A percentile compares a stretch with the other conserved stretches of the same genome.
Evolutionary conservation across 371 early-diverging fungal species (phyloP).

Genomic region (Mortierella sp.): DNA sequence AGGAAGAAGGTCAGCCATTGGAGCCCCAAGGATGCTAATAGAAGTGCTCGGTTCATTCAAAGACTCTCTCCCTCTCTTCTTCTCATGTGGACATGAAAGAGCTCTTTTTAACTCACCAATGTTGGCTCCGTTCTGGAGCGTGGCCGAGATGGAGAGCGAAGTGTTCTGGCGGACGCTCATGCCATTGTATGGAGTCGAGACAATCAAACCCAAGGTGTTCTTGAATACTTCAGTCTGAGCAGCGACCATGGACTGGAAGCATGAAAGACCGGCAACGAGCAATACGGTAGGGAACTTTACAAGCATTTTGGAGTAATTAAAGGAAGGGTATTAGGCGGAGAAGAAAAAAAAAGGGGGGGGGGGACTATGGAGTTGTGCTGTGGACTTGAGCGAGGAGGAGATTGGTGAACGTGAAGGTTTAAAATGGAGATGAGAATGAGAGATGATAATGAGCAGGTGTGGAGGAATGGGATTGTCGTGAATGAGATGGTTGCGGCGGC

Average conservation of each 20-base stretch:
- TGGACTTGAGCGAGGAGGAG: constrained; percentile 48
- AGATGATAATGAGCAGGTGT: too few species aligned
- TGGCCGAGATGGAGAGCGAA: constrained; percentile 26
- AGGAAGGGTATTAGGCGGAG: too few species aligned
- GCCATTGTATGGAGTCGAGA: neutral
- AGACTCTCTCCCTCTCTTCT: neutral
- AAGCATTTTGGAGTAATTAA: too few species aligned
- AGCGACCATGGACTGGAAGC: too few species aligned
- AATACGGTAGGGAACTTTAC: too few species aligned
- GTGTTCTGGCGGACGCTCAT: constrained; percentile 17
- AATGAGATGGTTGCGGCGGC: constrained; percentile 40
- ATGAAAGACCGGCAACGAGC: too few species aligned
- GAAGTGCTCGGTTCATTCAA: neutral
- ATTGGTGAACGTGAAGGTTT: too few species aligned
- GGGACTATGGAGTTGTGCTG: too few species aligned
- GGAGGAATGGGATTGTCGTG: constrained; percentile 35
- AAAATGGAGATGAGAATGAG: too few species aligned
- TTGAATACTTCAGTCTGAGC: too few species aligned
- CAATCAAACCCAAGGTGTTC: neutral
- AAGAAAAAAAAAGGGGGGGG: too few species aligned
- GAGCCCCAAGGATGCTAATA: neutral
- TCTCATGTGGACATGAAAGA: neutral
- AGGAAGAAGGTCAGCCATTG: neutral
- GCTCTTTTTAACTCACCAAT: constrained; percentile 17
- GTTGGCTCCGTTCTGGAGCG: constrained; percentile 1